phyloP scores from a whole-genome alignment of 208 protist species.

The Trypanosoma platydactyli region DNA sequence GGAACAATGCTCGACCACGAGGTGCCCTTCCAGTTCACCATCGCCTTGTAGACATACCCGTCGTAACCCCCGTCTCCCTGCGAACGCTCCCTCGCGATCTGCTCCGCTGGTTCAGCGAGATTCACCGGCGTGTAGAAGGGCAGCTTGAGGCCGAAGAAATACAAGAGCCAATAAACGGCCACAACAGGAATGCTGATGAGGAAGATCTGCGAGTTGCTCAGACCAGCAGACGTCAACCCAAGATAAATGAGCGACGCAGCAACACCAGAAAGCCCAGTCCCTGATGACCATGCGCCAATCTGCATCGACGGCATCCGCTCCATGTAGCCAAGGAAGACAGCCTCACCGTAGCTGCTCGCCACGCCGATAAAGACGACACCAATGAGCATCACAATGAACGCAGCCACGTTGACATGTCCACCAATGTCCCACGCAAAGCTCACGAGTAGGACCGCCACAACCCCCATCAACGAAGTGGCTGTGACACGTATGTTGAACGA shows the following conservation, averaged over 20 bases:
- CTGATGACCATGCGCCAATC: slow-evolving; percentile 85
- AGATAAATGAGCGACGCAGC: slow-evolving; percentile 73
- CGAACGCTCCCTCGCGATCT: background rate
- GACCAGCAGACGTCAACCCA: slow-evolving; percentile 45
- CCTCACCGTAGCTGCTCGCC: slow-evolving; percentile 76
- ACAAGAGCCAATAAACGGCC: slow-evolving; percentile 69
- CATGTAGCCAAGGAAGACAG: slow-evolving; percentile 71
- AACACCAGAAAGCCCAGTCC: slow-evolving; percentile 90
- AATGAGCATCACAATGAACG: slow-evolving; percentile 69
- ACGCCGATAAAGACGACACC: slow-evolving; percentile 69
- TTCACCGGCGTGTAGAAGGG: slow-evolving; percentile 7
- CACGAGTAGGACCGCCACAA: slow-evolving; percentile 81
- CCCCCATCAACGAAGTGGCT: slow-evolving; percentile 37
- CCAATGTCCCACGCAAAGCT: slow-evolving; percentile 58
- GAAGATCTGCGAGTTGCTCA: slow-evolving; percentile 62
- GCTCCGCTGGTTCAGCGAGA: background rate
- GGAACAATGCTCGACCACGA: slow-evolving; percentile 2
- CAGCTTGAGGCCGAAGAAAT: slow-evolving; percentile 65
- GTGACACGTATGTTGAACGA: slow-evolving; percentile 79
- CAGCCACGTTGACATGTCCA: slow-evolving; percentile 39
- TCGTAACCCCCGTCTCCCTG: background rate
- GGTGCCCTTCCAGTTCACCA: slow-evolving; percentile 11
- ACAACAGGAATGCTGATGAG: slow-evolving; percentile 66
- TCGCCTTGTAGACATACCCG: slow-evolving; percentile 13
- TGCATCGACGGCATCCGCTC: slow-evolving; percentile 75